Evolutionary conservation across 176 grass and related monocot genomes (phyloP).

Genomic region (Tillandsia fasciculata): DNA sequence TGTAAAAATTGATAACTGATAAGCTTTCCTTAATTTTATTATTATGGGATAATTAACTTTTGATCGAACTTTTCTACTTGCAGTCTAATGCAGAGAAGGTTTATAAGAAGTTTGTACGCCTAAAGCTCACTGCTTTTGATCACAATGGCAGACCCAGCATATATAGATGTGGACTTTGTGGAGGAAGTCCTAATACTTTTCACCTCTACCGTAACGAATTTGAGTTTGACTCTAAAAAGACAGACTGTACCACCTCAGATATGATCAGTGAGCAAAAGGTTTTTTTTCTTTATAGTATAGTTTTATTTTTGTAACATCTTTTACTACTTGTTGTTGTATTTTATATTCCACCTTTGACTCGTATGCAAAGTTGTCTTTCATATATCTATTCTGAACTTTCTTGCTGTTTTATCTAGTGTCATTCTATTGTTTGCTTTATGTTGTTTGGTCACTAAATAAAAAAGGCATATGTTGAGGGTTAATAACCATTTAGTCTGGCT

Average conservation of each 20-base stretch:
- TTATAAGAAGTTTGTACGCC: constrained; percentile 61
- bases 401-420: too few relatives aligned
- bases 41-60: constrained; percentile 13
- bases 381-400: too few relatives aligned
- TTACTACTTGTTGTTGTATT: neutral
- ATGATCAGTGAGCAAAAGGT: constrained; percentile 61
- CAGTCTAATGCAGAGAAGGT: constrained; percentile 69
- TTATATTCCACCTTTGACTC: too few relatives aligned
- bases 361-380: too few relatives aligned
- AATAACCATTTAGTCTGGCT: too few relatives aligned
- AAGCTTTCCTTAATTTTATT: too few relatives aligned
- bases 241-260: constrained; percentile 26
- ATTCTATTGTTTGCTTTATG: too few relatives aligned
- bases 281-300: neutral
- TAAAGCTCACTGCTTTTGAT: constrained; percentile 38
- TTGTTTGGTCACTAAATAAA: too few relatives aligned
- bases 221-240: constrained; percentile 32
- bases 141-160: constrained; percentile 37
- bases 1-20: neutral
- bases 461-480: too few relatives aligned
- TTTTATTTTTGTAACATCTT: neutral
- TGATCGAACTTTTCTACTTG: constrained; percentile 6
- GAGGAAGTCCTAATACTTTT: constrained; percentile 51
- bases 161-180: constrained; percentile 78
- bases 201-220: constrained; percentile 52